Evolutionary conservation across 2,329 filamentous ascomycete species (phyloP).

Genomic region (Xylaria sp.): DNA sequence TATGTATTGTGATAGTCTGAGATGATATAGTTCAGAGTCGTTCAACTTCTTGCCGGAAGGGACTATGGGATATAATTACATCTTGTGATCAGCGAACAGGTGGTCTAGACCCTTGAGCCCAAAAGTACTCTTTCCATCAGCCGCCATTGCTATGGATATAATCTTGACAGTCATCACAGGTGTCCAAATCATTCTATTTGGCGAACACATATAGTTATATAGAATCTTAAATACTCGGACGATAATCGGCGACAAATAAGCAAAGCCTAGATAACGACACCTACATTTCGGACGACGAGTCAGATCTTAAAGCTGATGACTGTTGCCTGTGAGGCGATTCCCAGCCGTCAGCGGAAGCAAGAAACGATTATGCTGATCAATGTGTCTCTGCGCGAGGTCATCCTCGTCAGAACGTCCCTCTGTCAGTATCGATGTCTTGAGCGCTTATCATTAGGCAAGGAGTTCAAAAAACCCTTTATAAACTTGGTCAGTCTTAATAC

Average conservation of each 20-base stretch:
- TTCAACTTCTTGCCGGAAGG: neutral
- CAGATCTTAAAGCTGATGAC: neutral
- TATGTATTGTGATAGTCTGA: neutral
- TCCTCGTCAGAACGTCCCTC: neutral
- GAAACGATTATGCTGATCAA: neutral
- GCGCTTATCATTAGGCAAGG: neutral
- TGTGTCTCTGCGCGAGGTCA: neutral
- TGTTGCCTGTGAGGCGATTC: neutral
- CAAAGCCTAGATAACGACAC: neutral
- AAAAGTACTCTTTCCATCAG: neutral
- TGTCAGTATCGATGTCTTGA: neutral
- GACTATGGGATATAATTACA: constrained; percentile 6
- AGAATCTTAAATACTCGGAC: neutral
- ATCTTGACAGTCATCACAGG: neutral
- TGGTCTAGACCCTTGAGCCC: constrained; percentile 1
- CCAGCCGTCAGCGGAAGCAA: too few relatives aligned
- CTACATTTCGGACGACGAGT: neutral
- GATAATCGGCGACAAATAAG: neutral
- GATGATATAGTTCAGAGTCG: neutral
- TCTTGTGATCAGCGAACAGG: neutral
- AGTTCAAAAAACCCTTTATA: neutral
- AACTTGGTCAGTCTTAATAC: neutral
- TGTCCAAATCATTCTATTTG: neutral
- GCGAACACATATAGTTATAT: neutral
- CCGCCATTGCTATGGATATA: neutral